Evolutionary conservation across 176 grass and related monocot genomes (phyloP).

Genomic region (Puccinellia tenuiflora): DNA sequence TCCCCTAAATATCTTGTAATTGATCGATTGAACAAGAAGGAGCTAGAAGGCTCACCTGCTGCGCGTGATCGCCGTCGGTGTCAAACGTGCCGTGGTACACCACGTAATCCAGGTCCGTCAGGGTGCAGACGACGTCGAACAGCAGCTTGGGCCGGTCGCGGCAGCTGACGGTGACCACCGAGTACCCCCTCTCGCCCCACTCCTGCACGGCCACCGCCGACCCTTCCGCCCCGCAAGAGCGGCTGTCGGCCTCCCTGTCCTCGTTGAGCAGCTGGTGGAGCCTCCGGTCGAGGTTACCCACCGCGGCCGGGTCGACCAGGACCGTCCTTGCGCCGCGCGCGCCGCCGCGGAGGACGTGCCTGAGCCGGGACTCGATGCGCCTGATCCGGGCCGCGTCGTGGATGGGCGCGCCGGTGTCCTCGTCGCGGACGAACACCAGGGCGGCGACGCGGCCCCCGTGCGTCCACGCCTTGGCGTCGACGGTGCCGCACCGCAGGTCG

Average conservation of each 20-base stretch:
- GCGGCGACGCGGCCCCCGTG: conserved; percentile 69
- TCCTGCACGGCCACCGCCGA: conserved; percentile 50
- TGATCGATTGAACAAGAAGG: not conserved
- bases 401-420: conserved; percentile 45
- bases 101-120: conserved; percentile 92
- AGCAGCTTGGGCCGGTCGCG: conserved; percentile 80
- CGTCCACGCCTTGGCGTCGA: conserved; percentile 85
- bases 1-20: not conserved
- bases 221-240: not conserved
- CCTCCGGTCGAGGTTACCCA: conserved; percentile 53
- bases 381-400: conserved; percentile 40
- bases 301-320: conserved; percentile 16
- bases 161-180: conserved; percentile 75
- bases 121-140: conserved; percentile 86
- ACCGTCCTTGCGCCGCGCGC: conserved; percentile 43
- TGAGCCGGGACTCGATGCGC: conserved; percentile 50
- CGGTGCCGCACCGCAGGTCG: conserved; percentile 55
- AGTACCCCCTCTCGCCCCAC: conserved; percentile 73
- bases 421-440: conserved; percentile 62
- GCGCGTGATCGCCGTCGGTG: conserved; percentile 67
- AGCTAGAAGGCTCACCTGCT: conserved; percentile 44
- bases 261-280: conserved; percentile 82
- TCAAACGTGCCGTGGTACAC: conserved; percentile 83
- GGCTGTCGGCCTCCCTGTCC: conserved; percentile 44
- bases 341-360: conserved; percentile 67